A percentile compares a stretch with the other conserved stretches of the same genome.
These are phyloP conservation scores for Theobroma grandiflorum DNA, from an alignment of 441 rosid species.

Conservation along the genomic window DNA sequence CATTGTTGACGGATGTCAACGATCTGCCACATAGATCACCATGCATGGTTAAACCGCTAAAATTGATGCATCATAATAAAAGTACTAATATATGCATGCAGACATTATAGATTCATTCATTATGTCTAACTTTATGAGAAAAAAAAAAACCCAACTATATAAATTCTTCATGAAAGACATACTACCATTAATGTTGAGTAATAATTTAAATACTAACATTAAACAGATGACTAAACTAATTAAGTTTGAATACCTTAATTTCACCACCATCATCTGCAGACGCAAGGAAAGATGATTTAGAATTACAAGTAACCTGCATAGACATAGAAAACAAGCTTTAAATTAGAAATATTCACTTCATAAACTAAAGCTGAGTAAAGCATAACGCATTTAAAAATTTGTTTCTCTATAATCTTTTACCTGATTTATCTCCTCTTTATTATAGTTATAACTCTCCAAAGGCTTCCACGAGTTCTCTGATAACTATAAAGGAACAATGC, in stretches of 20 bases:
- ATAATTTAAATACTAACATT: conserved; percentile 13
- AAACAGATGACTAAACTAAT: neutral
- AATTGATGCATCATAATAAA: conserved; percentile 10
- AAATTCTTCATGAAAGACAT: conserved; percentile 12
- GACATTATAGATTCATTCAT: neutral
- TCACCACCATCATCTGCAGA: conserved; percentile 87
- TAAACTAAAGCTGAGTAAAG: neutral
- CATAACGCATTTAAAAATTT: conserved; percentile 7
- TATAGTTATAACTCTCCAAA: conserved; percentile 67
- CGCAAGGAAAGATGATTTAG: conserved; percentile 78
- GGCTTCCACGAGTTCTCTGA: conserved; percentile 60
- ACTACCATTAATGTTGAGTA: neutral
- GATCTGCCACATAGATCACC: conserved; percentile 57
- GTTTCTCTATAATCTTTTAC: conserved; percentile 36
- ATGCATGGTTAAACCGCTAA: conserved; percentile 15
- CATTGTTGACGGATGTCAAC: conserved; percentile 72
- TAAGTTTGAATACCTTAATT: conserved; percentile 61
- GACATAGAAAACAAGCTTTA: neutral
- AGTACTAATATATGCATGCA: neutral
- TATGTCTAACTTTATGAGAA: neutral
- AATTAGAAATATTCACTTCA: neutral
- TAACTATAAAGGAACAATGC: conserved; percentile 24
- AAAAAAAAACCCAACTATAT: neutral
- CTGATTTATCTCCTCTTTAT: conserved; percentile 94
- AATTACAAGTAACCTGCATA: conserved; percentile 72